Evolutionary conservation across 768 basidiomycete species (phyloP).

Genomic region (Pleurotus platypus): DNA sequence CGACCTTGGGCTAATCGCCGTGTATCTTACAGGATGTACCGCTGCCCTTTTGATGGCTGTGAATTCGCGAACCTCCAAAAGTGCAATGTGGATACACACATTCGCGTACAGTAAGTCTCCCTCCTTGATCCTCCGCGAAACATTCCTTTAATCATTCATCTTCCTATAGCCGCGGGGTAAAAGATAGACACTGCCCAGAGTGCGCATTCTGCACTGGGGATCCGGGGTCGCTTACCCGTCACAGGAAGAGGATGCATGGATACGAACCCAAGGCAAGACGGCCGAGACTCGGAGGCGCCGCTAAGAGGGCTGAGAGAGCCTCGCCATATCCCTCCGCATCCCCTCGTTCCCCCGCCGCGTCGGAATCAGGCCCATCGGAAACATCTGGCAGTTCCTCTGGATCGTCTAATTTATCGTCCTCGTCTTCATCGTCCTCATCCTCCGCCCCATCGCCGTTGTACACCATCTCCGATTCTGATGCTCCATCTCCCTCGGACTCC

Average conservation of each 20-base stretch:
- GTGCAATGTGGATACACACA: conserved; percentile 29
- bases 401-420: not conserved
- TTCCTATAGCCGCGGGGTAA: conserved; percentile 21
- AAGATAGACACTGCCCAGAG: conserved; percentile 21
- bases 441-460: not conserved
- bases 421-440: not conserved
- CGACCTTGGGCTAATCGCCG: not conserved
- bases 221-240: conserved; percentile 25
- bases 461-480: not conserved
- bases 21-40: conserved; percentile 19
- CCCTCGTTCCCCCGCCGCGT: not conserved
- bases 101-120: conserved; percentile 24
- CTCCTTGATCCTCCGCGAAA: not conserved
- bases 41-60: conserved; percentile 23
- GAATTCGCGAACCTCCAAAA: conserved; percentile 24
- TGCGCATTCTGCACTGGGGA: conserved; percentile 25
- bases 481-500: not conserved
- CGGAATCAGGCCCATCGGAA: not conserved
- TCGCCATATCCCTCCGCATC: not conserved
- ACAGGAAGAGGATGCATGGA: conserved; percentile 25
- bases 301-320: conserved; percentile 1
- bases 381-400: not conserved
- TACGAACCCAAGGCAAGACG: conserved; percentile 13
- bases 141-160: not conserved
- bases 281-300: not conserved